phyloP scores from a whole-genome alignment of 1,284 basidiomycete species.

The Microbotryum saponariae region DNA sequence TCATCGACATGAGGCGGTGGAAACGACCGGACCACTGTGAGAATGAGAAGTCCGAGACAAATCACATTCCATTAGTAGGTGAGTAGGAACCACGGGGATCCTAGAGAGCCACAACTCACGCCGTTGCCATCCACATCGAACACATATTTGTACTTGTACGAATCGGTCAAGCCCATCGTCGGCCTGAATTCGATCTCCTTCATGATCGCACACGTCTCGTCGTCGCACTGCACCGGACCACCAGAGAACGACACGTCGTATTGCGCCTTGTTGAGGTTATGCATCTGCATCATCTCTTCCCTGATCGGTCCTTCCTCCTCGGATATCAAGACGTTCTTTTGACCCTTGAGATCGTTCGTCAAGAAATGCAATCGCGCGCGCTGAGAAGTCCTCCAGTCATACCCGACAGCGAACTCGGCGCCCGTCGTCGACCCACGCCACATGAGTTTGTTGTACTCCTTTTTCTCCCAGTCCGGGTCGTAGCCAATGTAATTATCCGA shows the following conservation, averaged over 20 bases:
- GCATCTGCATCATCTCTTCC: slow-evolving; percentile 11
- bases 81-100: neutral
- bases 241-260: slow-evolving; percentile 35
- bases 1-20: slow-evolving; percentile 37
- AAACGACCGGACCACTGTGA: slow-evolving; percentile 31
- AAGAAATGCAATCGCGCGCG: slow-evolving; percentile 36
- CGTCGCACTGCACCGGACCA: slow-evolving; percentile 37
- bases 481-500: slow-evolving; percentile 38
- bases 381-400: slow-evolving; percentile 36
- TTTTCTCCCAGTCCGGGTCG: slow-evolving; percentile 36
- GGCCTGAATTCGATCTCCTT: slow-evolving; percentile 33
- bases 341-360: slow-evolving; percentile 29
- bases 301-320: slow-evolving; percentile 20
- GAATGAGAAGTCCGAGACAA: slow-evolving; percentile 1
- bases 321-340: slow-evolving; percentile 27
- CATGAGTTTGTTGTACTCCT: slow-evolving; percentile 30
- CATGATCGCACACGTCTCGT: slow-evolving; percentile 36
- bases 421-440: slow-evolving; percentile 39
- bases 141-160: slow-evolving; percentile 37
- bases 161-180: slow-evolving; percentile 36
- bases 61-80: no score
- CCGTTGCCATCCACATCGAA: slow-evolving; percentile 39
- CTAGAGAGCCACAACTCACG: slow-evolving; percentile 10
- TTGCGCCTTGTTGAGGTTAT: slow-evolving; percentile 24
- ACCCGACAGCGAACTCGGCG: slow-evolving; percentile 32